Evolutionary conservation across 2,329 filamentous ascomycete species (phyloP).

Genomic region (Epichloe elymi): DNA sequence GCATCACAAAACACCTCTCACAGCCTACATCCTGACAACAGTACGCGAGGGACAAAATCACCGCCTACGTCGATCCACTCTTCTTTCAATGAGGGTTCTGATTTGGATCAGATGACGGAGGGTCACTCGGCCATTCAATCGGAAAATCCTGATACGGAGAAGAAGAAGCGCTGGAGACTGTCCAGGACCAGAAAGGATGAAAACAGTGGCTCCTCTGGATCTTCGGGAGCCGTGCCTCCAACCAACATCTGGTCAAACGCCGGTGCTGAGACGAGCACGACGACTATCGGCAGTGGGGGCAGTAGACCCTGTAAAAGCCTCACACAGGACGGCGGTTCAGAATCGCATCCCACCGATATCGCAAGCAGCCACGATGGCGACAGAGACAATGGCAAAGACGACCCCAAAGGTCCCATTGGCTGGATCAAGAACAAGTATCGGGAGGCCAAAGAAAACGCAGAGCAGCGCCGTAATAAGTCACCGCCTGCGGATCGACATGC

Average conservation of each 20-base stretch:
- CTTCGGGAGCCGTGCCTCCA: conserved; percentile 30
- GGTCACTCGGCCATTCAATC: conserved; percentile 30
- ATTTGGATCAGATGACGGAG: conserved; percentile 55
- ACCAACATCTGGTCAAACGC: conserved; percentile 45
- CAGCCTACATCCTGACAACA: conserved; percentile 29
- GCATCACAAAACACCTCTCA: conserved; percentile 32
- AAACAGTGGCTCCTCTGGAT: conserved; percentile 27
- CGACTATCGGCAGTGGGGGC: conserved; percentile 52
- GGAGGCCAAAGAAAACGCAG: conserved; percentile 43
- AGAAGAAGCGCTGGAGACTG: conserved; percentile 59
- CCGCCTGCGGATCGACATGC: conserved; percentile 27
- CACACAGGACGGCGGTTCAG: conserved; percentile 37
- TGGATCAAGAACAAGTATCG: conserved; percentile 50
- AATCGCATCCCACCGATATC: conserved; percentile 24
- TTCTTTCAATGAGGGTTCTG: conserved; percentile 67
- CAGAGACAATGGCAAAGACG: conserved; percentile 30
- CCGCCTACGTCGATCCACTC: conserved; percentile 68
- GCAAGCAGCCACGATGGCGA: conserved; percentile 25
- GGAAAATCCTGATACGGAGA: conserved; percentile 48
- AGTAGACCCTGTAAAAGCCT: conserved; percentile 35
- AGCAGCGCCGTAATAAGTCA: conserved; percentile 43
- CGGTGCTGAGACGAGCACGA: conserved; percentile 52
- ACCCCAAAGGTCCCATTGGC: conserved; percentile 37
- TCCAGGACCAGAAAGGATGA: conserved; percentile 51
- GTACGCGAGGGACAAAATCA: conserved; percentile 55